phyloP scores from a whole-genome alignment of 768 basidiomycete species.

The Candolleomyces eurysporus region DNA sequence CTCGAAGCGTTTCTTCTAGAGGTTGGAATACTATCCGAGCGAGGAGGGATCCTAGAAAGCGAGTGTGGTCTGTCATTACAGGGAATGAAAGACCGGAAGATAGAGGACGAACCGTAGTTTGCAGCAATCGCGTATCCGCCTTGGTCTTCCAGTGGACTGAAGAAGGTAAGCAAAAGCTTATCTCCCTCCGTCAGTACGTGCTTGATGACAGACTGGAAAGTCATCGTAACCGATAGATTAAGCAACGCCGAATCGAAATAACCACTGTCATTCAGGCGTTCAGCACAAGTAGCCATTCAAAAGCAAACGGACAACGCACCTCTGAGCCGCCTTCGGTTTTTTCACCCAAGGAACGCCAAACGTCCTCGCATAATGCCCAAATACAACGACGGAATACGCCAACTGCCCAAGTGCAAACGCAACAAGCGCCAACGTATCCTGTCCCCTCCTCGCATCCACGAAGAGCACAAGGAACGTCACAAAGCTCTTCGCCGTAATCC shows the following conservation, averaged over 20 bases:
- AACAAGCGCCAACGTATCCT: slow-evolving; percentile 57
- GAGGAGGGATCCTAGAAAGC: slow-evolving; percentile 73
- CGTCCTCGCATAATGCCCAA: slow-evolving; percentile 45
- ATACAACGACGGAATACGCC: slow-evolving; percentile 60
- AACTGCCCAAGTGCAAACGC: slow-evolving; percentile 89
- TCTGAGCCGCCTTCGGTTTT: slow-evolving; percentile 3
- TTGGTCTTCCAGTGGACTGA: slow-evolving; percentile 83
- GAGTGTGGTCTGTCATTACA: background rate
- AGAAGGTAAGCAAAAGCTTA: slow-evolving; percentile 81
- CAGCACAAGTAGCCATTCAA: background rate
- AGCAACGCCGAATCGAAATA: slow-evolving; percentile 43
- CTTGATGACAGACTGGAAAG: slow-evolving; percentile 85
- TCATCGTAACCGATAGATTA: slow-evolving; percentile 77
- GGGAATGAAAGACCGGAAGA: background rate
- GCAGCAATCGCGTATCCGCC: slow-evolving; percentile 94
- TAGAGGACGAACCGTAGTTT: slow-evolving; percentile 74
- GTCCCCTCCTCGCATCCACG: slow-evolving; percentile 35
- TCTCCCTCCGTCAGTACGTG: slow-evolving; percentile 96
- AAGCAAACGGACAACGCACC: background rate
- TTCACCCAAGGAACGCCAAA: slow-evolving; percentile 34
- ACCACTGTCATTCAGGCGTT: slow-evolving; percentile 10
- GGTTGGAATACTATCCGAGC: slow-evolving; percentile 95
- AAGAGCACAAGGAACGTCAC: slow-evolving; percentile 68
- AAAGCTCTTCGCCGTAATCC: slow-evolving; percentile 71
- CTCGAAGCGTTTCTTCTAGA: slow-evolving; percentile 86